Evolutionary conservation across 352 stramenopile species (phyloP).

Genomic region (Globisporangium carolinianum): DNA sequence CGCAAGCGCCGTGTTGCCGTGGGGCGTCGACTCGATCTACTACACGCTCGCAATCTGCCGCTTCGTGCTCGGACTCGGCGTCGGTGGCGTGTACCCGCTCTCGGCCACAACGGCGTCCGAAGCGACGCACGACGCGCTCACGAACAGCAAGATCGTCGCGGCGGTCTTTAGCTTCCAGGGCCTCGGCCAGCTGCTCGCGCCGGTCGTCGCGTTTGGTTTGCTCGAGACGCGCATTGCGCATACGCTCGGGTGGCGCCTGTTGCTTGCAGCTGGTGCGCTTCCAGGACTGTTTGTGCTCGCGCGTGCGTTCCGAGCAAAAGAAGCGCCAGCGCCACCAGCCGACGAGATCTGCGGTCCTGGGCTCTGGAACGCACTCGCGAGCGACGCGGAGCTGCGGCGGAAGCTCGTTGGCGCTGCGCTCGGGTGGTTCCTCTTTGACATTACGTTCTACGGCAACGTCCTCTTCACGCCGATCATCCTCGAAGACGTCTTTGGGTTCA

Average conservation of each 20-base stretch:
- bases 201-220: constrained; percentile 4
- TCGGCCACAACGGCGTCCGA: constrained; percentile 53
- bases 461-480: constrained; percentile 85
- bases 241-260: constrained; percentile 5
- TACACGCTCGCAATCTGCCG: constrained; percentile 54
- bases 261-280: constrained; percentile 5
- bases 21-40: constrained; percentile 49
- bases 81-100: constrained; percentile 78
- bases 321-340: constrained; percentile 38
- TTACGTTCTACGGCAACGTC: constrained; percentile 88
- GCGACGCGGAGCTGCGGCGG: constrained; percentile 24
- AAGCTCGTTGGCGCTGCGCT: constrained; percentile 75
- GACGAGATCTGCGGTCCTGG: constrained; percentile 16
- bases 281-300: constrained; percentile 8
- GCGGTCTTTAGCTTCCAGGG: constrained; percentile 16
- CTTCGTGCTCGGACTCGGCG: constrained; percentile 69
- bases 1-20: constrained; percentile 52
- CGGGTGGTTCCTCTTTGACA: constrained; percentile 91
- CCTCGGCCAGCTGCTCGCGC: constrained; percentile 8
- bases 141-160: constrained; percentile 56
- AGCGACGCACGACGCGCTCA: constrained; percentile 15
- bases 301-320: constrained; percentile 40
- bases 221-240: constrained; percentile 8
- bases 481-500: constrained; percentile 55
- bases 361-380: constrained; percentile 15